Evolutionary conservation across 495 filamentous ascomycete species (phyloP), one percentile per base, ranked within the genome.

Genomic region (Xylaria scruposa): DNA sequence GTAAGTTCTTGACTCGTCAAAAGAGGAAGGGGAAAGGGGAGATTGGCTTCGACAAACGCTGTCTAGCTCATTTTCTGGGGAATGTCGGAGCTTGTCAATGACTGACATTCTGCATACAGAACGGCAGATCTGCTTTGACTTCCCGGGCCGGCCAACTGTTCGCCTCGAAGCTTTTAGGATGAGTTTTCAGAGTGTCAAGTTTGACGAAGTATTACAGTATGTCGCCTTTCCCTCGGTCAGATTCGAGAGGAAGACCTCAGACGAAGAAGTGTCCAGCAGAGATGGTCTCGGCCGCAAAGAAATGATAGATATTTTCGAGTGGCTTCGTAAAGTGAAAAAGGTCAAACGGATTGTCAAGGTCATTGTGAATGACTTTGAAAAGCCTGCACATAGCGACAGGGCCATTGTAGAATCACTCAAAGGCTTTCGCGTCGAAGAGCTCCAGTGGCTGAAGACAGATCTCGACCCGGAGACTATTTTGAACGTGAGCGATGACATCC

Each of bases 381-480:
- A 36, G 54, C 54, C 54, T n/a, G 33, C 54, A 59, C 59, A 62
- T 10, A 62, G 59, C 21, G 59, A 62, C 36, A 40, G 38, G 59
- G 59, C 59, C 7, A 62, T 62, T 42, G n/a, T 40, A 44, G n/a
- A 62, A 26, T 62, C 59, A 21, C 33, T 62, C n/a, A 24, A 62
- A 44, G 33, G 38, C 33, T 62, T 62, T 8, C 33, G 19, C 3
- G 38, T 62, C 2, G 59, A 62, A 3, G 33, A 62, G 10, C 36
- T 62, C 1, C 33, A 62, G 33, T 62, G 59, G 59, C 59, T 40
- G 33, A 62, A 62, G 59, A 62, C 59, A 6, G 59, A 62, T 9
- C 38, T 62, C 19, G 59, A 62, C 36, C 59, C 59, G 19, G 59
- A 40, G 59, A 42, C 59, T 62, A 62, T 62, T 26, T 26, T 62